phyloP scores from a whole-genome alignment of 1,139 yeast genomes.

The Diutina mesorugosa region DNA sequence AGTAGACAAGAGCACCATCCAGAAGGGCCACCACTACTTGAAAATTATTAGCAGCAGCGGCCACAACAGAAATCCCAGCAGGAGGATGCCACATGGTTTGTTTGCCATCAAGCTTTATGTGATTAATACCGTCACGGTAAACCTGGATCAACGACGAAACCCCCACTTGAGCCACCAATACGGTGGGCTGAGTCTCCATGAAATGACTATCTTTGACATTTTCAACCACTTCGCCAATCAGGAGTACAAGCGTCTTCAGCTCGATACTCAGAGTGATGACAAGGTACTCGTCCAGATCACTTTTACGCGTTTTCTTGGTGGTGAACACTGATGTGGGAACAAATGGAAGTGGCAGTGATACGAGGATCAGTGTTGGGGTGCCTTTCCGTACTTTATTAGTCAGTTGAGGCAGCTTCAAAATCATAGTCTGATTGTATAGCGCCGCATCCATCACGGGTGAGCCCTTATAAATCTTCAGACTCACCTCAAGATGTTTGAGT shows the following conservation, averaged over 20 bases:
- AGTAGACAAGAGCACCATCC: conserved; percentile 66
- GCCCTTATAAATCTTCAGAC: conserved; percentile 38
- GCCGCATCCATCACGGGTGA: conserved; percentile 47
- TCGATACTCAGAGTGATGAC: conserved; percentile 31
- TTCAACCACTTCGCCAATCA: conserved; percentile 70
- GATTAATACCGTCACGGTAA: conserved; percentile 61
- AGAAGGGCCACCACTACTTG: conserved; percentile 67
- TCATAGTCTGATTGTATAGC: conserved; percentile 19
- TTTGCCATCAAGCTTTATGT: conserved; percentile 39
- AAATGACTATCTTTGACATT: conserved; percentile 62
- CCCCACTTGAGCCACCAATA: conserved; percentile 65
- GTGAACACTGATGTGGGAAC: conserved; percentile 52
- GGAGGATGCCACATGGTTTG: conserved; percentile 60
- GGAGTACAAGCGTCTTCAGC: conserved; percentile 54
- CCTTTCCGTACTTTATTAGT: conserved; percentile 48
- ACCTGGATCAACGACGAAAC: conserved; percentile 54
- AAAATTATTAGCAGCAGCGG: conserved; percentile 48
- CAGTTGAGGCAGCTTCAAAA: conserved; percentile 15
- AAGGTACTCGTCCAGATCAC: conserved; percentile 47
- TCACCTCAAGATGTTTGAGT: conserved; percentile 46
- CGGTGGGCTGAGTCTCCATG: conserved; percentile 41
- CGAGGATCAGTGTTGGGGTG: conserved; percentile 45
- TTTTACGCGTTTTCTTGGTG: conserved; percentile 30
- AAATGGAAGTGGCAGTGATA: conserved; percentile 59
- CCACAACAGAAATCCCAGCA: conserved; percentile 51